These are phyloP conservation scores for Circinella minor DNA, from an alignment of 371 early-diverging fungal genomes.

Conservation along the genomic window DNA sequence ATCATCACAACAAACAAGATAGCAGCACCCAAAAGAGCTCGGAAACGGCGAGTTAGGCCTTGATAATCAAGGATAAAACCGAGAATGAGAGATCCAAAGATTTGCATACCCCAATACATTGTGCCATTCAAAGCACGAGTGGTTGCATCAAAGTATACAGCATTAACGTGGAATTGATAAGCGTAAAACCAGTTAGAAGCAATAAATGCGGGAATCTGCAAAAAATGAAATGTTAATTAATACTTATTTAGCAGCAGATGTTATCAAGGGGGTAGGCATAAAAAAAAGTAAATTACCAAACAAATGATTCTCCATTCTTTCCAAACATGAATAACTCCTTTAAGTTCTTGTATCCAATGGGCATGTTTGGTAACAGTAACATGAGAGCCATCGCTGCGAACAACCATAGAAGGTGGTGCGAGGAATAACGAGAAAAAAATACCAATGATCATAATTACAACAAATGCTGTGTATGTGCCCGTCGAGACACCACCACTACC, in stretches of 20 bases:
- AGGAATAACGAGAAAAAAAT: conserved; percentile 56
- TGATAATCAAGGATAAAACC: conserved; percentile 61
- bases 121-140: conserved; percentile 70
- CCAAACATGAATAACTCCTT: conserved; percentile 67
- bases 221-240: background rate
- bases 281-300: conserved; percentile 15
- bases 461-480: conserved; percentile 70
- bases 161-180: conserved; percentile 62
- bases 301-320: conserved; percentile 42
- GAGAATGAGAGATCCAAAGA: conserved; percentile 59
- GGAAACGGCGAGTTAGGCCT: conserved; percentile 46
- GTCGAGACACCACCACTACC: conserved; percentile 39
- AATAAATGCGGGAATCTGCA: conserved; percentile 65
- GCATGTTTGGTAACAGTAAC: conserved; percentile 57
- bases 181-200: conserved; percentile 81
- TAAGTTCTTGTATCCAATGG: conserved; percentile 59
- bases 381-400: conserved; percentile 66
- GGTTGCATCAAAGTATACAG: conserved; percentile 59
- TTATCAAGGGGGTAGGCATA: background rate
- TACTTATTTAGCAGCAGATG: background rate
- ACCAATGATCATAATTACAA: conserved; percentile 68
- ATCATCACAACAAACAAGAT: conserved; percentile 53
- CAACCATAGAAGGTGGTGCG: conserved; percentile 62
- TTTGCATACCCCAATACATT: conserved; percentile 76
- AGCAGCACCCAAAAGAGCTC: conserved; percentile 57